Evolutionary conservation across 2,329 filamentous ascomycete genomes (phyloP).

Genomic region (Botrytis aclada): DNA sequence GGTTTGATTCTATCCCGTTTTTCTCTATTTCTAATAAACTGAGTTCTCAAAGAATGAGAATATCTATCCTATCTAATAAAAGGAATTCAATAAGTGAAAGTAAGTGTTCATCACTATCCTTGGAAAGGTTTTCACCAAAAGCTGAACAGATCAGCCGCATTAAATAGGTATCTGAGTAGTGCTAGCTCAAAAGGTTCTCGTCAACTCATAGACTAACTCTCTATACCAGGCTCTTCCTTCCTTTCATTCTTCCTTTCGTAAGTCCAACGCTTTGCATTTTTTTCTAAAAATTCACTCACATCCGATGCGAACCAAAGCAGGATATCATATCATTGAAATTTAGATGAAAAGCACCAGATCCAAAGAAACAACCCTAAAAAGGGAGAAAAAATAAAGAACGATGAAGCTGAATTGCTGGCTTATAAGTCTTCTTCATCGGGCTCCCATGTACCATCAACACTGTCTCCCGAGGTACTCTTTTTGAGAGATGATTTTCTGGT

Average conservation of each 20-base stretch:
- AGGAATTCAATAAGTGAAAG: neutral
- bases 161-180: neutral
- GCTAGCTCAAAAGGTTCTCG: neutral
- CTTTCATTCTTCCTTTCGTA: neutral
- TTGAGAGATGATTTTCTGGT: neutral
- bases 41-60: neutral
- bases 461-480: neutral
- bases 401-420: too few species aligned
- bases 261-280: neutral
- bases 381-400: accelerated
- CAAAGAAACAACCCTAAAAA: accelerated
- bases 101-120: neutral
- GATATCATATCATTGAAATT: neutral
- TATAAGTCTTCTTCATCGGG: neutral
- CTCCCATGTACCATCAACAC: neutral
- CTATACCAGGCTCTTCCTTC: too few species aligned
- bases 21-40: neutral
- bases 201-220: neutral
- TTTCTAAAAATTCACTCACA: neutral
- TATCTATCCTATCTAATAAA: neutral
- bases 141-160: neutral
- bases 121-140: neutral
- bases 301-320: neutral
- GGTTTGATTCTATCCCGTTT: neutral
- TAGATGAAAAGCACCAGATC: neutral